Evolutionary conservation across 345 rosid species (phyloP).

Genomic region (Hevea brasiliensis): DNA sequence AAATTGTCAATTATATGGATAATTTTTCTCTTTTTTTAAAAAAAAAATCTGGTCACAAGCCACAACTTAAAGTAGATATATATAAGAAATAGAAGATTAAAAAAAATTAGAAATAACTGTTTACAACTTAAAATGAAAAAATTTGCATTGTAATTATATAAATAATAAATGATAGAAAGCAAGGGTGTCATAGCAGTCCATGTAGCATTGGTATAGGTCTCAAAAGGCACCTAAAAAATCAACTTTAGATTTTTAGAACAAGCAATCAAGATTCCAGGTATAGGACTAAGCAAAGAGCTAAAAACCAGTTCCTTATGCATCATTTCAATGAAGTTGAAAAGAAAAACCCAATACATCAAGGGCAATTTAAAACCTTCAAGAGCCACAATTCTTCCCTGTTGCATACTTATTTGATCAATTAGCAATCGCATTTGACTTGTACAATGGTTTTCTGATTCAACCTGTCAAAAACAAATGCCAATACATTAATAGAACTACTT

Average conservation of each 20-base stretch:
- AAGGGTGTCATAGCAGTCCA: not conserved
- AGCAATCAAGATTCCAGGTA: not conserved
- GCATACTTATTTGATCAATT: constrained; percentile 78
- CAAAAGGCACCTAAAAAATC: not conserved
- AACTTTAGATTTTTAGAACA: not conserved
- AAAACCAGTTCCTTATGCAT: not conserved
- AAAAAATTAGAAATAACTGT: too few species aligned
- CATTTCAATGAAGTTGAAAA: not conserved
- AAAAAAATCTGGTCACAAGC: not conserved
- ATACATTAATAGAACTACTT: not conserved
- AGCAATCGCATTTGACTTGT: constrained; percentile 69
- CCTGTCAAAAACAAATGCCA: constrained; percentile 30
- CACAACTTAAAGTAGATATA: not conserved
- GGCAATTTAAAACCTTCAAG: constrained; percentile 56
- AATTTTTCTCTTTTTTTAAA: not conserved
- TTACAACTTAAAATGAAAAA: not conserved
- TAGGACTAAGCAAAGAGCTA: not conserved
- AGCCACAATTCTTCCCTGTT: constrained; percentile 66
- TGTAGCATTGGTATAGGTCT: too few species aligned
- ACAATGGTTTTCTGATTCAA: constrained; percentile 82
- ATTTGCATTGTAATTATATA: not conserved
- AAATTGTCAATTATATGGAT: not conserved
- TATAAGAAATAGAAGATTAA: not conserved
- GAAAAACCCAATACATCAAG: not conserved
- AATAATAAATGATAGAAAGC: not conserved